Evolutionary conservation across 2,329 filamentous ascomycete genomes (phyloP), one percentile per base, ranked within the genome.

Genomic region (Dothiorella sarmentorum): DNA sequence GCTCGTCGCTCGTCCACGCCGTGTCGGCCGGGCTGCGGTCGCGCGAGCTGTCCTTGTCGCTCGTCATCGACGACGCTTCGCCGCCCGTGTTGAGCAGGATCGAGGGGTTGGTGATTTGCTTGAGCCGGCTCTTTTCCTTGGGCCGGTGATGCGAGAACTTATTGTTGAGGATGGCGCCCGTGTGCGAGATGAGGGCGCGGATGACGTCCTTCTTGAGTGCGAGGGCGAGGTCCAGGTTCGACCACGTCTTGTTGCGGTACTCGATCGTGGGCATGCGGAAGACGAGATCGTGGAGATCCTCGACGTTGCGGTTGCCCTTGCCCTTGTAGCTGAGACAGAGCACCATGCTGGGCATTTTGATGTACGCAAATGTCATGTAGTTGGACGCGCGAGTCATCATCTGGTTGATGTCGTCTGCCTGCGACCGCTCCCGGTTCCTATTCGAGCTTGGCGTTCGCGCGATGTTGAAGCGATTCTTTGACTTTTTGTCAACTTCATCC

Each of bases 211-310:
- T 95, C 77, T 99, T 97, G 56, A 99, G 81, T 13, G 91, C 89
- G 47, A 97, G 80, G 0, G 93, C 92, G 9, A 99, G 84, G 68
- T 99, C 94, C 6, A 99, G 82, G 71, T 97, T 99, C 6, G 91
- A 97, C 94, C 94, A 99, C 7, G 92, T 97, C 79, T 99, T 99
- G 80, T 99, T 99, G 63, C 91, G 86, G 77, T 96, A 97, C 72
- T 99, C 94, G 45, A 99, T 86, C 2, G 89, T 88, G 3, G 94
- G 94, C 75, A 99, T 85, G 31, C 91, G 87, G 82, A 99, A 99
- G 49, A 99, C 94, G 65, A 99, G 95, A 69, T 97, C 88, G 74
- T 99, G 93, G 15, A 99, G 88, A 73, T 99, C 95, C 75, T 97
- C 91, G 59, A 99, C 83, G 68, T 97, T 99, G 69, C 92, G 90